Evolutionary conservation across 257 asterid genomes (phyloP).

Genomic region (Rhazya stricta): DNA sequence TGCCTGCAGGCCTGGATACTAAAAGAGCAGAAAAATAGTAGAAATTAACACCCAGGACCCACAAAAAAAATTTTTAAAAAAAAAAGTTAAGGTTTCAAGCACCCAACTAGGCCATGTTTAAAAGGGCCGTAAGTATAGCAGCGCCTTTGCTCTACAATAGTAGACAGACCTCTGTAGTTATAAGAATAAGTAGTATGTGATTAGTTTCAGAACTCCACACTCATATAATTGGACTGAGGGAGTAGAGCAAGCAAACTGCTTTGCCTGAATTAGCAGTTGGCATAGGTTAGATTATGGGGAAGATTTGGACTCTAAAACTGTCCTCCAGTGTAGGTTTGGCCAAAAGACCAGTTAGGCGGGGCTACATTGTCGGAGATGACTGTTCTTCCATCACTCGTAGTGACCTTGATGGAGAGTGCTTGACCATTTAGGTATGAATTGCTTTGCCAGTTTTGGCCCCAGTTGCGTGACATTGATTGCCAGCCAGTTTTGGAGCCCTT

Average conservation of each 20-base stretch:
- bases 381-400: conserved; percentile 22
- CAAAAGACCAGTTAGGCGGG: conserved; percentile 24
- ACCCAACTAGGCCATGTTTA: neutral
- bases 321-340: conserved; percentile 18
- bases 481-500: conserved; percentile 21
- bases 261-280: neutral
- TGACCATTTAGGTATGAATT: conserved; percentile 16
- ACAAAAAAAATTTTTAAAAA: neutral
- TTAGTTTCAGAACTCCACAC: neutral
- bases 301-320: conserved; percentile 8
- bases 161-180: neutral
- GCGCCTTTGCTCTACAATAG: neutral
- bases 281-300: neutral
- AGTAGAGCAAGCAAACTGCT: neutral
- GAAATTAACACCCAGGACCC: neutral
- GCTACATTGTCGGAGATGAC: conserved; percentile 14
- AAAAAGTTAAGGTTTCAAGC: neutral
- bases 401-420: conserved; percentile 26
- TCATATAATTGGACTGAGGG: neutral
- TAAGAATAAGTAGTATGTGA: neutral
- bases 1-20: neutral
- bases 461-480: conserved; percentile 22
- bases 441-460: conserved; percentile 35
- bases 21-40: neutral
- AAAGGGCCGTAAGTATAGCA: neutral